Evolutionary conservation across 345 rosid species (phyloP), one percentile per base, ranked within the genome.

Genomic region (Salix dunnii): DNA sequence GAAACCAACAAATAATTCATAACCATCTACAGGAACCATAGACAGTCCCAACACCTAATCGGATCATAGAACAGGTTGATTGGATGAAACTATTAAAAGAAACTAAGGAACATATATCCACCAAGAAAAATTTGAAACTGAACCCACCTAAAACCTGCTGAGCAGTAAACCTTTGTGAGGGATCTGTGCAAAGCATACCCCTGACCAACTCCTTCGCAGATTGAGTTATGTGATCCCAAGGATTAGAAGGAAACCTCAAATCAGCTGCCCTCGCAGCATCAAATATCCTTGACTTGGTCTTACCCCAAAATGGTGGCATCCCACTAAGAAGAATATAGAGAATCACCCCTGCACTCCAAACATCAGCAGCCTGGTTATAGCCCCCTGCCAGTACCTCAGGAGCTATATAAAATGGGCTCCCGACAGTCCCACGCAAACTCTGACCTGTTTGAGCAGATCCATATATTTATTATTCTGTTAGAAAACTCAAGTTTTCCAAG

Each of bases 331-430:
- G 87, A 85, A 88, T 88, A 77, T 87, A 90, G 51, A 90, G 89
- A 78, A 90, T 88, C 64, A 88, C 91, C 55, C 94, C 94, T 3
- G 94, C 90, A 82, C 94, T 90, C 94, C 91, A 90, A 51, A 90
- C 80, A 77, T 90, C 94, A 73, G 94, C 94, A 66, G 87, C 87
- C 81, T 90, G 91, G 75, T 90, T 85, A 83, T 90, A 90, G 28
- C 89, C 88, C 42, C 94, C 91, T 0, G 79, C 65, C 80, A 90
- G 79, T 73, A 90, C 94, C 85, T 90, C 91, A 3, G 94, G 94
- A 60, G 94, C 94, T 74, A 88, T 90, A 80, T 88, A 90, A 82
- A 90, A 90, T 10, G 94, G 94, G 84, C 91, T 90, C 58, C 90
- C 91, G 35, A 87, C 94, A n/a, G 89, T 90, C 77, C 94, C 90